Base-by-base conservation (phyloP, 495 filamentous ascomycete genomes). In the Penicillium arizonense region DNA sequence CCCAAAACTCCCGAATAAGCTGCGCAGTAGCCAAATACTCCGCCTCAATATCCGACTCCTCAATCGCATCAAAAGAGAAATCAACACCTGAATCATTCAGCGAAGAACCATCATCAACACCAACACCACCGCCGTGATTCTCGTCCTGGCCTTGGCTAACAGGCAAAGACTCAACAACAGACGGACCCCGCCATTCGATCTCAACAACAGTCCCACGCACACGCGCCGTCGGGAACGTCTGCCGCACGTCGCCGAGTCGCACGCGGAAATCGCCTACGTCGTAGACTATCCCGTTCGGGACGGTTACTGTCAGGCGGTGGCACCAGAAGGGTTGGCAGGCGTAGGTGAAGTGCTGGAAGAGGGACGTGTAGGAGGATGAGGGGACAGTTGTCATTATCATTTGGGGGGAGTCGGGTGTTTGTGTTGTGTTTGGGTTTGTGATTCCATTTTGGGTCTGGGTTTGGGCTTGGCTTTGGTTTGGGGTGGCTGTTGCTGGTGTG, bases 261-360 rank as follows among this genome's bases (percentile, higher is more conserved):
- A 78, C 68, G 6, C 69, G 59, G 55, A 77, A 77, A 36, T 78
- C 75, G 7, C 72, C 73, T 1, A 76, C 58, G 10, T 77, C 75
- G 30, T 75, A 78, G 48, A 73, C 68, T 4, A 69, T 52, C 9
- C 73, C 72, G 10, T 57, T 62, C n/a, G 61, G 65, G n/a, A 78
- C 73, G 0, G 63, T 46, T 21, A 76, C 57, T 0, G 74, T 76
- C 39, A 76, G 62, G 9, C 74, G 69, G 44, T 73, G 71, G 30
- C 60, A 65, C 75, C 75, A 78, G 53, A 77, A 68, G 0, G 75
- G 75, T 42, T 77, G 73, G 34, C 72, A 75, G 10, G 71, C 70
- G 52, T 73, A 74, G 21, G 63, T 63, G 45, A 77, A 74, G 52
- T 77, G 75, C 13, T 73, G 68, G 46, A 73, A 77, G 3, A 77